Conservation (phyloP, 352 stramenopile species). For the Nothophytophthora sp. region DNA sequence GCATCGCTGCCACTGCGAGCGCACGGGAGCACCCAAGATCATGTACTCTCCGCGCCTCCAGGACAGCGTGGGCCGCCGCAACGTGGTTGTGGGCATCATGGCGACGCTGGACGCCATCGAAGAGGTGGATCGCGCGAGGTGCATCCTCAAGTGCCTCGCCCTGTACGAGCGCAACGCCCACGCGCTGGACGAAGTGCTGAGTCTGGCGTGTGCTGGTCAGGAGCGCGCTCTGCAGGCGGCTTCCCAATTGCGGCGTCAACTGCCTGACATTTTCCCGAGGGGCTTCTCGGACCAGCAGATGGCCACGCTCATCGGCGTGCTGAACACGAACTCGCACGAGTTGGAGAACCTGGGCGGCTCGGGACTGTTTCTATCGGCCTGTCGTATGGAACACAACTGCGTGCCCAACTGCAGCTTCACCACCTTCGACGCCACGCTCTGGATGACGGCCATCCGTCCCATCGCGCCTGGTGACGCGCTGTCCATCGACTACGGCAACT, state of each 20-base stretch:
- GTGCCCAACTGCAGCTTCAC: slow-evolving; percentile 76
- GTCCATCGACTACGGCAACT: slow-evolving; percentile 82
- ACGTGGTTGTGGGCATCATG: slow-evolving; percentile 60
- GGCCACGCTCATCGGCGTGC: slow-evolving; percentile 62
- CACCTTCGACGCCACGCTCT: slow-evolving; percentile 65
- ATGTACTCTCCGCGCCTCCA: slow-evolving; percentile 51
- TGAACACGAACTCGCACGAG: slow-evolving; percentile 80
- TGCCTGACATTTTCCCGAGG: slow-evolving; percentile 54
- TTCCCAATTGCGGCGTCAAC: slow-evolving; percentile 37
- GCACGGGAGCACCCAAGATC: slow-evolving; percentile 20
- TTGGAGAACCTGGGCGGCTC: slow-evolving; percentile 74
- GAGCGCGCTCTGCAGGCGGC: slow-evolving; percentile 42
- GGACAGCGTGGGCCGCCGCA: slow-evolving; percentile 41
- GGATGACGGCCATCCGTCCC: slow-evolving; percentile 74
- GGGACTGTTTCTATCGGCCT: slow-evolving; percentile 70
- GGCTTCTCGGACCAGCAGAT: slow-evolving; percentile 62
- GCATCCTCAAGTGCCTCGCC: slow-evolving; percentile 68
- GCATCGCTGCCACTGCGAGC: slow-evolving; percentile 40
- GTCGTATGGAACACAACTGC: slow-evolving; percentile 78
- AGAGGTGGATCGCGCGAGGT: slow-evolving; percentile 71
- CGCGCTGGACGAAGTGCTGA: slow-evolving; percentile 47
- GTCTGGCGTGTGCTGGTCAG: slow-evolving; percentile 46
- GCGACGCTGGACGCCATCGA: slow-evolving; percentile 58
- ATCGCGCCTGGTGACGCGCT: slow-evolving; percentile 61
- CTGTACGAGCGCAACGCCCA: slow-evolving; percentile 51